Evolutionary conservation across 1,139 yeast species (phyloP), one percentile per base, ranked within the genome.

Genomic region (Yamadazyma songkhlaensis): DNA sequence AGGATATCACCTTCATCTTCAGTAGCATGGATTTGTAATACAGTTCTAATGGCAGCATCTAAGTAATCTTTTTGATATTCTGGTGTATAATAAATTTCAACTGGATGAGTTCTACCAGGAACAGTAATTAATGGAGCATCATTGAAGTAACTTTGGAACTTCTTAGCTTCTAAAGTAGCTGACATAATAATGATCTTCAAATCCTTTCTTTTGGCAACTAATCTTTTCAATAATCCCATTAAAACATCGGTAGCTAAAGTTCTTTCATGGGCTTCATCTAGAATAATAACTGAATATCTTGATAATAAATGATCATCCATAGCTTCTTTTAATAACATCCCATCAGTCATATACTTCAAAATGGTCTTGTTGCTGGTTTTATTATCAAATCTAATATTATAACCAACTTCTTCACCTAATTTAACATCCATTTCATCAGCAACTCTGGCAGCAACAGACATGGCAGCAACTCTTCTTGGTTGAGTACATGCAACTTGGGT

Each of bases 191-290:
- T 89, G 52, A 92, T 77, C 60, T 92, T 92, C 53, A 92, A 72
- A 55, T 90, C 97, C 14, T 89, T 83, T 59, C 98, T 78, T 59
- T 94, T 77, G 29, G 64, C 53, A 27, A 86, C 77, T 34, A 92
- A 83, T 56, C 88, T 87, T 60, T 92, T 92, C 53, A 92, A 66
- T 48, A 92, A 68, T 38, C 98, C 98, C 97, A 92, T 90, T 50
- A 92, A 71, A 42, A 92, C 92, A 77, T 92, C 98, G 0, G 98
- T 92, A 21, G 97, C 90, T 52, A 92, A 72, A 0, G 98, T 92
- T 59, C 98, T 82, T 65, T 92, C 98, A 70, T 92, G 98, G 38
- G 98, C 98, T 69, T 92, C 98, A 74, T 92, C 98, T 45, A 92
- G 71, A 49, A 92, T 89, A 44, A 92, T 85, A 55, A 96, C 90